phyloP scores from a whole-genome alignment of 192 early-diverging fungal species.

The Coemansia sp. region DNA sequence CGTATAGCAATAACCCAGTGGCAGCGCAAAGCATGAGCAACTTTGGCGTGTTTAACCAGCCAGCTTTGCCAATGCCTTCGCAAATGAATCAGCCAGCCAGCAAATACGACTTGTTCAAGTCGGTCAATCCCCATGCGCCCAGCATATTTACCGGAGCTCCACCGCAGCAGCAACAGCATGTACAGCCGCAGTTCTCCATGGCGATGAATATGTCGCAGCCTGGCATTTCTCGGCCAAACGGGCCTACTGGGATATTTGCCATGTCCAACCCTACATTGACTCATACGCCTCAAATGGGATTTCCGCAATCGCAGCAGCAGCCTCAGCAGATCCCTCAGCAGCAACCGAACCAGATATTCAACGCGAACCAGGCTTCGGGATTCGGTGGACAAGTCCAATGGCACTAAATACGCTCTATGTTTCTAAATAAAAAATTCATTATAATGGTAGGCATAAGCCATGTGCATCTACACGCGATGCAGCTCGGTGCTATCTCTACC shows the following conservation, averaged over 20 bases:
- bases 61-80: background rate
- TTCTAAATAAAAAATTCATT: no score
- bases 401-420: no score
- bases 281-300: no score
- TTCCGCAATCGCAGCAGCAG: no score
- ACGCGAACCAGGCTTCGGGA: no score
- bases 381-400: no score
- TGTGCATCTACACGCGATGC: no score
- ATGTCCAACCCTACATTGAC: background rate
- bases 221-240: background rate
- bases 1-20: conserved; percentile 13
- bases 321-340: no score
- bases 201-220: background rate
- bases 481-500: no score
- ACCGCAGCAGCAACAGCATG: conserved; percentile 23
- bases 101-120: conserved; percentile 48
- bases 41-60: conserved; percentile 29
- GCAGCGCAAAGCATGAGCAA: conserved; percentile 32
- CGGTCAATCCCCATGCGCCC: conserved; percentile 39
- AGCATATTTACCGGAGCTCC: conserved; percentile 24
- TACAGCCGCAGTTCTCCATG: background rate
- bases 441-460: no score
- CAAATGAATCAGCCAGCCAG: conserved; percentile 8
- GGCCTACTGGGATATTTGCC: background rate
- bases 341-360: no score